phyloP scores from a whole-genome alignment of 139 green algal species.

The Diplosphaera chodatii region DNA sequence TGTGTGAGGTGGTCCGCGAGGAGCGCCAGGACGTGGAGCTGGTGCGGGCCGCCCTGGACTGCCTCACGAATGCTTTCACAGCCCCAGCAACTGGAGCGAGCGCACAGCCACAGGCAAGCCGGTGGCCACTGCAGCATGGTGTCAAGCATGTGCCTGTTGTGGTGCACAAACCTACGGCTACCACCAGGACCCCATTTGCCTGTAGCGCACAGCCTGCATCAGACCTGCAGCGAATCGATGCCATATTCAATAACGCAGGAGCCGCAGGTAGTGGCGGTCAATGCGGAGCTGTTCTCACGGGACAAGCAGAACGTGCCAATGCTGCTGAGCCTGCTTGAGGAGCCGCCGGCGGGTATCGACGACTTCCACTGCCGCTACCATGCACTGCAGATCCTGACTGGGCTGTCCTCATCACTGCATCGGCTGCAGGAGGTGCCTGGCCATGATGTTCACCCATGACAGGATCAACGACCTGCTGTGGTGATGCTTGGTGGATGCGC shows the following conservation, averaged over 20 bases:
- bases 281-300: conserved; percentile 73
- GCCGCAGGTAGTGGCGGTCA: conserved; percentile 41
- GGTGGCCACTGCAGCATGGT: too few species aligned
- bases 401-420: conserved; percentile 32
- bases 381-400: conserved; percentile 73
- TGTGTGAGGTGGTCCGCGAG: conserved; percentile 60
- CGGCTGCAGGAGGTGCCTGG: conserved; percentile 17
- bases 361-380: conserved; percentile 90
- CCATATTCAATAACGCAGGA: too few species aligned
- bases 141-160: too few species aligned
- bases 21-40: conserved; percentile 77
- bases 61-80: conserved; percentile 30
- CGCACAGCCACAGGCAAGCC: neutral
- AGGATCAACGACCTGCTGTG: too few species aligned
- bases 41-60: conserved; percentile 70
- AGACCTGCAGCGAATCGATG: too few species aligned
- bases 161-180: too few species aligned
- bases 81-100: too few species aligned
- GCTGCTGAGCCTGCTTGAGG: conserved; percentile 69
- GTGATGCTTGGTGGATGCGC: too few species aligned
- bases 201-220: too few species aligned
- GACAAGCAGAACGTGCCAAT: conserved; percentile 50
- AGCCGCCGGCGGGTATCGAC: conserved; percentile 41
- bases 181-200: too few species aligned
- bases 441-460: too few species aligned